These are phyloP conservation scores for Termitomyces heimii DNA, from an alignment of 768 basidiomycete genomes.

Conservation along the genomic window DNA sequence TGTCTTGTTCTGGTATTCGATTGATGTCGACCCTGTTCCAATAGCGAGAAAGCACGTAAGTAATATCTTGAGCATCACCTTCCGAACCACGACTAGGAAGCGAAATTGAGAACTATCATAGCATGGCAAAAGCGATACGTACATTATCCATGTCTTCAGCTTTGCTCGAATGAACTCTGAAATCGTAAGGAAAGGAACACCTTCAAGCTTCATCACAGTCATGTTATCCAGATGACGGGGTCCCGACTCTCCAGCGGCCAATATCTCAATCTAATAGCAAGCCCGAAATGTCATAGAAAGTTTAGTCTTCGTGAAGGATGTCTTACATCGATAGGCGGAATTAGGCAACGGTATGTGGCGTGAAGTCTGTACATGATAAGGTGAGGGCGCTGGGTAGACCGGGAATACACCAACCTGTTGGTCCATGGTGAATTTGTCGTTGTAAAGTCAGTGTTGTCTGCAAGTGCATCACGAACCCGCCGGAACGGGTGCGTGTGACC, in stretches of 20 bases:
- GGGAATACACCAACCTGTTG: constrained; percentile 49
- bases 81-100: constrained; percentile 57
- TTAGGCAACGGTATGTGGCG: constrained; percentile 66
- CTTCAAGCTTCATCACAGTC: constrained; percentile 63
- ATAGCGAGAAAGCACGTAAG: constrained; percentile 62
- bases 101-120: constrained; percentile 12
- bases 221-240: constrained; percentile 66
- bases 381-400: constrained; percentile 2
- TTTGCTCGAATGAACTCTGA: constrained; percentile 86
- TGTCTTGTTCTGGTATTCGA: constrained; percentile 80
- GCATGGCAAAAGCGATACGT: constrained; percentile 22
- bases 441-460: constrained; percentile 58
- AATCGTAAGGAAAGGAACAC: constrained; percentile 75
- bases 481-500: constrained; percentile 72
- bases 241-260: constrained; percentile 77
- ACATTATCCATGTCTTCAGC: constrained; percentile 80
- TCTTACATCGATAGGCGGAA: constrained; percentile 73
- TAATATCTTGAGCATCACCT: constrained; percentile 73
- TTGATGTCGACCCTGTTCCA: constrained; percentile 85
- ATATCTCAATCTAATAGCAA: constrained; percentile 63
- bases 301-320: background rate
- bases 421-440: constrained; percentile 80
- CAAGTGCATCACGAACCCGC: constrained; percentile 70
- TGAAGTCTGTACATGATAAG: constrained; percentile 47
- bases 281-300: constrained; percentile 1